Base-by-base conservation (phyloP, 305 asterid species). In the Fraxinus sp. region DNA sequence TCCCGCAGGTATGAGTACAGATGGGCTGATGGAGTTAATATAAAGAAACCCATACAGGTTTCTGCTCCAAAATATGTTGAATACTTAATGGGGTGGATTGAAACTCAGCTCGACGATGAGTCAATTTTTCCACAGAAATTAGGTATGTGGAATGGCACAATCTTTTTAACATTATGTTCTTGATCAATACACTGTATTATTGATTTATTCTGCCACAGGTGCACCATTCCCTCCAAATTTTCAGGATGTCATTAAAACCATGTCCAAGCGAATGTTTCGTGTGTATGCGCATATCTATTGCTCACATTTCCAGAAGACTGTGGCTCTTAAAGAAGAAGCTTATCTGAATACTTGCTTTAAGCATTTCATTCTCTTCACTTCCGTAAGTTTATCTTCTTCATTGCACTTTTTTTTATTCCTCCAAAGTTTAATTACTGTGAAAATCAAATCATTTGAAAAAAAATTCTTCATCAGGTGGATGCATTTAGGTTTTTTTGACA, bases 331-430 rank as follows among this genome's bases (percentile, higher is more conserved):
- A 83, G 96, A 89, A 80, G 96, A 89, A 77, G 88, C 91, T 64
- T 96, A 93, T 89, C 85, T 93, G 81, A 90, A 93, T 85, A 92
- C 94, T 6, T 93, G 97, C 87, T 93, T 93, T 41, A 91, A 88
- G 86, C 95, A 93, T 75, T 89, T 93, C 41, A 88, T 90, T 78
- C 89, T 91, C 30, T 93, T 93, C 84, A 85, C 89, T 2, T 80
- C 84, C 86, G 97, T 92, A 80, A 85, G 91, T 18, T 44, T 33
- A 49, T 10, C 33, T 30, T 18, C 70, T 84, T 30, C 30, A 3
- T 30, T n/a, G n/a, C 30, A 35, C 10, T 24, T 24, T 14, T 39
- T 11, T 6, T 64, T n/a, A 77, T 18, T 5, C 44, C 32, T 37
- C 20, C 20, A 22, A 13, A 36, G 49, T 76, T 33, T 44, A 44